phyloP scores from a whole-genome alignment of 441 rosid species.

The Gossypium gossypioides region DNA sequence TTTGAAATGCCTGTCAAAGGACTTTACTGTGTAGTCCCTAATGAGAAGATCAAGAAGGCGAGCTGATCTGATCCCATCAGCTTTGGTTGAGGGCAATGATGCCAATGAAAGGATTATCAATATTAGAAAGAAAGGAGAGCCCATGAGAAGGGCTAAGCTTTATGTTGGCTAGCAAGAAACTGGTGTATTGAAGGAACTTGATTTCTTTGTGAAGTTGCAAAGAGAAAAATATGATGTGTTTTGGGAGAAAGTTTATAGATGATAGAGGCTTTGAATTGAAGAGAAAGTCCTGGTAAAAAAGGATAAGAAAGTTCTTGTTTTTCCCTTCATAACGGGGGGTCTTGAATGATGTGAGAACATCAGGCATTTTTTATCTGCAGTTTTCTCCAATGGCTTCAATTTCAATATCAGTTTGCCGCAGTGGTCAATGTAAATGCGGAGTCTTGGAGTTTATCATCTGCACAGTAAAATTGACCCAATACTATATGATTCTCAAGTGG shows the following conservation, averaged over 20 bases:
- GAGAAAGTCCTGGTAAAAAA: constrained; percentile 20
- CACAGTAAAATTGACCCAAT: neutral
- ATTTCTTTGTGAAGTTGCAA: neutral
- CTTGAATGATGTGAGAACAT: neutral
- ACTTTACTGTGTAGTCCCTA: constrained; percentile 56
- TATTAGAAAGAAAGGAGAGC: constrained; percentile 28
- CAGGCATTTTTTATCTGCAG: constrained; percentile 3
- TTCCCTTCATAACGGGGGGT: constrained; percentile 1
- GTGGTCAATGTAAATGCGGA: neutral
- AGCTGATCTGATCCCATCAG: constrained; percentile 40
- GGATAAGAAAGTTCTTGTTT: constrained; percentile 1
- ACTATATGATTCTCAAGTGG: neutral
- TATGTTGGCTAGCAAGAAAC: neutral
- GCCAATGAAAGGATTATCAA: constrained; percentile 28
- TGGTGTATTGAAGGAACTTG: constrained; percentile 1
- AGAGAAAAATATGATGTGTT: neutral
- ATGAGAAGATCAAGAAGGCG: constrained; percentile 59
- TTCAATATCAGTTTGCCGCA: neutral
- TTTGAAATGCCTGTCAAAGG: constrained; percentile 32
- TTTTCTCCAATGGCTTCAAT: neutral
- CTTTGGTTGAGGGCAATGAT: constrained; percentile 14
- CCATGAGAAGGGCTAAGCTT: constrained; percentile 33
- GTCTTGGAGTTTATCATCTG: neutral
- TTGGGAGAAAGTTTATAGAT: neutral
- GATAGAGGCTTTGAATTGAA: constrained; percentile 26